Base-by-base conservation (phyloP, 768 basidiomycete genomes). In the Thelephora ganbajun region DNA sequence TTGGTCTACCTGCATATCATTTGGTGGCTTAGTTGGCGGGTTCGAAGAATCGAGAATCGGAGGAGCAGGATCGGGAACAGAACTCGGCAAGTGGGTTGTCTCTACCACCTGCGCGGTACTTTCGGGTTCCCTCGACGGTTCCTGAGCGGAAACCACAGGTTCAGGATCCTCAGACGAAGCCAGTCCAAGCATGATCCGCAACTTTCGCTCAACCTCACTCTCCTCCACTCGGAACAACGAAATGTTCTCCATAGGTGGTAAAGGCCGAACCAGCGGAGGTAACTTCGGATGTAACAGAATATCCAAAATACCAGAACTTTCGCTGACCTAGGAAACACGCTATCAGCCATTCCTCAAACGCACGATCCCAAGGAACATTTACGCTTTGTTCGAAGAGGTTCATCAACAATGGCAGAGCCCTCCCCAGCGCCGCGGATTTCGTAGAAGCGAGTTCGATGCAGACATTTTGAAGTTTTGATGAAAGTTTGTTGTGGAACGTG, bases 261-360 rank as follows among this genome's bases (percentile, higher is more conserved):
- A 60, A 3, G 80, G 69, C 41, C 81, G 77, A 46, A 87, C 68
- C 11, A 86, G 62, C 6, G 87, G 83, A 7, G 89, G 89, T 4
- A 84, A 69, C 18, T 86, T 80, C 42, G 88, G 87, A 55, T 91
- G 89, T 11, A 92, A 58, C 19, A 89, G 63, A 22, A 80, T 59
- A 49, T 85, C 83, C 43, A 83, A 13, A 12, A 19, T 47, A 51
- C 33, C 42, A 44, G n/a, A 13, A 49, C 33, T 6, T 35, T 39
- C 50, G 50, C 12, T 16, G 36, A 45, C 22, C 18, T 16, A 19
- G 5, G 16, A 44, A 36, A 33, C 35, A n/a, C 2, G 16, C 48
- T 12, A 48, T 41, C 35, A 19, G 45, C 13, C 7, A 13, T 20
- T 7, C 14, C 16, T 34, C n/a, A 26, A 11, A 34, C 3, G 19